Base-by-base conservation (phyloP, 2,329 filamentous ascomycete genomes). In the Cyanodermella asteris region DNA sequence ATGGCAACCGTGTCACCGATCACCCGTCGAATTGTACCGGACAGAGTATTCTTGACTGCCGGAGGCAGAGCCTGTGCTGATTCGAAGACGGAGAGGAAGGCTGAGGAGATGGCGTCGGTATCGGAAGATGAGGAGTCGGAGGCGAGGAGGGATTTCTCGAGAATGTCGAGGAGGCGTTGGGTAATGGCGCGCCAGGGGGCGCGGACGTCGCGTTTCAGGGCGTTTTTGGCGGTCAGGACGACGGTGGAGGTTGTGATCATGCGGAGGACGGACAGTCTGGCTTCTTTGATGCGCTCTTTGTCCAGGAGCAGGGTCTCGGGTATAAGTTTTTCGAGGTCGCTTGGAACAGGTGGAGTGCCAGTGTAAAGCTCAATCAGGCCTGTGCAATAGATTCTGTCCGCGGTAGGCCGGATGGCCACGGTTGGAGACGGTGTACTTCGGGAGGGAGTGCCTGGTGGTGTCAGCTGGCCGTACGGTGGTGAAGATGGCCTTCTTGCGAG, bases 111-210 rank as follows among this genome's bases (percentile, higher is more conserved):
- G n/a, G 21, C 17, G 20, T 17, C n/a, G 29, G 15, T 13, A 14
- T 17, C 12, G 22, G n/a, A n/a, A n/a, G n/a, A n/a, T n/a, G n/a
- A n/a, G n/a, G 8, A 11, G 18, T 19, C 11, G 18, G 48, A 46
- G 2, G 42, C 38, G 16, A 43, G 44, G 25, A 51, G n/a, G n/a
- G n/a, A n/a, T n/a, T n/a, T n/a, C n/a, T n/a, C n/a, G n/a, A 44
- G 27, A 53, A 52, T 22, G 53, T 50, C 56, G 51, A 65, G 56
- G 28, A 72, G 59, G 7, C 65, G 56, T 22, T 55, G 55, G 0
- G 64, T 63, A 39, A 72, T 62, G 3, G 53, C 50, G 37, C 68
- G 69, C 67, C 67, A 72, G 28, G 66, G 60, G 9, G 59, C 61
- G 25, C 68, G 61, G 5, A 65, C 59, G 39, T 72, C 67, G 6